Base-by-base conservation (phyloP, 2,329 filamentous ascomycete species). In the Colletotrichum melonis region DNA sequence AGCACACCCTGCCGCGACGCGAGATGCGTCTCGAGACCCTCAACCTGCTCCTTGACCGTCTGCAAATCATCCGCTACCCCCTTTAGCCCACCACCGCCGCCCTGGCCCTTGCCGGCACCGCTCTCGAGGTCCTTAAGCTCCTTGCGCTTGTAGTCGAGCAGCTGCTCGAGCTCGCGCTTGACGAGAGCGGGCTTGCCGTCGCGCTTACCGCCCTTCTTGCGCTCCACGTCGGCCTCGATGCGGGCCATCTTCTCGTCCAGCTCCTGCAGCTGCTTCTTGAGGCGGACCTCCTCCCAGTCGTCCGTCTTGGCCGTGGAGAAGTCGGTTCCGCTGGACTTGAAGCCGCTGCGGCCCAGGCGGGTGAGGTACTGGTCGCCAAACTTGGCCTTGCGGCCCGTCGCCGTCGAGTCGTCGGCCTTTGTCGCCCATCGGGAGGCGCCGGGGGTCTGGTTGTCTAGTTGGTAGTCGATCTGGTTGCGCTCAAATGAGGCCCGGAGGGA, bases 291-390 rank as follows among this genome's bases (percentile, higher is more conserved):
- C 83, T 99, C 97, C 95, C 97, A 98, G 81, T 99, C 97, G 79
- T 97, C 96, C 74, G 93, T 94, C 81, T 95, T 94, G 75, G 94
- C 93, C 49, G 90, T 88, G 72, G 92, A 93, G 81, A 98, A 98
- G 85, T 99, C 95, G 1, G 97, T 99, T 30, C 97, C 97, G 54
- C 92, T 87, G 9, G 93, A 90, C 80, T 94, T 92, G 84, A 97
- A 96, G 72, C 90, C 92, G 77, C 92, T 92, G 79, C 95, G 93
- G 65, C 97, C 97, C 52, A 99, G 88, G 14, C 97, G 92, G 74
- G 94, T 97, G 70, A 99, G 90, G 84, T 98, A 99, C 76, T 97
- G 94, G 82, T 99, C 97, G 76, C 97, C 97, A 80, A 99, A 99
- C 85, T 98, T 98, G 78, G 95, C 93, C 85, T 99, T 99, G 80